Evolutionary conservation across 345 rosid species (phyloP).

Genomic region (Garcia nutans): DNA sequence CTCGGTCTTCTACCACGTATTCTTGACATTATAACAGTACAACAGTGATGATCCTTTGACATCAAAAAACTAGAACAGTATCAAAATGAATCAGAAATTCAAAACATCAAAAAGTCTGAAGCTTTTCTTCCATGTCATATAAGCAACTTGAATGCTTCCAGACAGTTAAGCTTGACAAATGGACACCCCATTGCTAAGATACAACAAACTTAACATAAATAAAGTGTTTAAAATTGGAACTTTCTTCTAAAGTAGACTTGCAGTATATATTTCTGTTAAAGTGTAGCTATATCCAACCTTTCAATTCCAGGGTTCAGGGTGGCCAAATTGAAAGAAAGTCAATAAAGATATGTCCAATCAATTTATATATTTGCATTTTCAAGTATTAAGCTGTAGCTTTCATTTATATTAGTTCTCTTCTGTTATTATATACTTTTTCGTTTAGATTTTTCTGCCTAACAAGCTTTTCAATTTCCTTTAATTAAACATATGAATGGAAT

Average conservation of each 20-base stretch:
- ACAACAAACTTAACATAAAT: neutral
- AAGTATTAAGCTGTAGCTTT: too few species aligned
- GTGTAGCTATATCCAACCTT: neutral
- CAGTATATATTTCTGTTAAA: neutral
- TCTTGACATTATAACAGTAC: conserved; percentile 47
- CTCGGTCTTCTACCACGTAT: conserved; percentile 91
- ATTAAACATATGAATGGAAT: too few species aligned
- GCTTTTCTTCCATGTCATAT: conserved; percentile 3
- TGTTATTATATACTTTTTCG: too few species aligned
- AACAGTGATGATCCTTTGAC: neutral
- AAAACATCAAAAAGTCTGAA: neutral
- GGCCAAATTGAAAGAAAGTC: neutral
- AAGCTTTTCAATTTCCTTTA: too few species aligned
- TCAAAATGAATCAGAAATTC: neutral
- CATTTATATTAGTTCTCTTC: too few species aligned
- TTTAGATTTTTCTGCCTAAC: too few species aligned
- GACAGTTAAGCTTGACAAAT: neutral
- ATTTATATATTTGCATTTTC: too few species aligned
- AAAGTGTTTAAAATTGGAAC: neutral
- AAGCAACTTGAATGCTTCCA: conserved; percentile 12
- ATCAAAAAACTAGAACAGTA: neutral
- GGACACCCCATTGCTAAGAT: neutral
- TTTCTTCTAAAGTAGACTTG: neutral
- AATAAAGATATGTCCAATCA: too few species aligned
- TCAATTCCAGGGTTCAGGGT: neutral